Conservation (phyloP, 139 green algal genomes). For the Auxenochlorella pyrenoidosa region DNA sequence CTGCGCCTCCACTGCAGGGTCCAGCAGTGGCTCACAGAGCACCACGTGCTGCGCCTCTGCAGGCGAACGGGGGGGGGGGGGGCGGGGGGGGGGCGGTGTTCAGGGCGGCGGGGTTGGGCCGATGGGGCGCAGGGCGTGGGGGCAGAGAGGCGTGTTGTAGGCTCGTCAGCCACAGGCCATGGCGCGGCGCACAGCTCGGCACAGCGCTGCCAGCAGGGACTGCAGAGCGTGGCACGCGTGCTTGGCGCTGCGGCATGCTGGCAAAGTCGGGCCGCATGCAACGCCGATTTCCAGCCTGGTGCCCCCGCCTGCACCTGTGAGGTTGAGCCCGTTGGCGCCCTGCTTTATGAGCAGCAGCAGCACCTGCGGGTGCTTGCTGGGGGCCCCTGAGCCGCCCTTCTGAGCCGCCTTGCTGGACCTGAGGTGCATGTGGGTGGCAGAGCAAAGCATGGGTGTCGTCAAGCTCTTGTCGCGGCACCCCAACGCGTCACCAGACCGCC, state of each 20-base stretch:
- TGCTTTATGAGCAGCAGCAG: slow-evolving; percentile 84
- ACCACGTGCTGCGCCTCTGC: slow-evolving; percentile 88
- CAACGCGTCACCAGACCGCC: no score
- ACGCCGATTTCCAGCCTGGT: no score
- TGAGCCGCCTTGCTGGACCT: slow-evolving; percentile 8
- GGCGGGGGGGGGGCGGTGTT: no score
- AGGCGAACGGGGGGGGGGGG: no score
- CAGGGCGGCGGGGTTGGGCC: no score
- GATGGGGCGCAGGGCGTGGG: no score
- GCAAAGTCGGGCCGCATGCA: no score
- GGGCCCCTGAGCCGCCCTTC: not conserved
- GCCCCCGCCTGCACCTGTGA: slow-evolving; percentile 46
- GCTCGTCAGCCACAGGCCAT: no score
- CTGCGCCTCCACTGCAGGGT: slow-evolving; percentile 66
- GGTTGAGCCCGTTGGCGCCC: slow-evolving; percentile 80
- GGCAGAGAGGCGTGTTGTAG: no score
- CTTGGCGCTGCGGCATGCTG: not conserved
- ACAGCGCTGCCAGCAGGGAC: no score
- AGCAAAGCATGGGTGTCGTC: not conserved
- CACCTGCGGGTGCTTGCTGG: slow-evolving; percentile 44
- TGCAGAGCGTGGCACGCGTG: not conserved
- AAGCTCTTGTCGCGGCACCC: no score
- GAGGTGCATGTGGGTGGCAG: not conserved
- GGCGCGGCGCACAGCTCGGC: no score
- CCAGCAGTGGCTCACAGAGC: slow-evolving; percentile 78